A percentile compares a stretch with the other conserved stretches of the same genome.
These are phyloP conservation scores for Chenopodium suecicum DNA, from an alignment of 148 eudicot genomes.

Conservation along the genomic window DNA sequence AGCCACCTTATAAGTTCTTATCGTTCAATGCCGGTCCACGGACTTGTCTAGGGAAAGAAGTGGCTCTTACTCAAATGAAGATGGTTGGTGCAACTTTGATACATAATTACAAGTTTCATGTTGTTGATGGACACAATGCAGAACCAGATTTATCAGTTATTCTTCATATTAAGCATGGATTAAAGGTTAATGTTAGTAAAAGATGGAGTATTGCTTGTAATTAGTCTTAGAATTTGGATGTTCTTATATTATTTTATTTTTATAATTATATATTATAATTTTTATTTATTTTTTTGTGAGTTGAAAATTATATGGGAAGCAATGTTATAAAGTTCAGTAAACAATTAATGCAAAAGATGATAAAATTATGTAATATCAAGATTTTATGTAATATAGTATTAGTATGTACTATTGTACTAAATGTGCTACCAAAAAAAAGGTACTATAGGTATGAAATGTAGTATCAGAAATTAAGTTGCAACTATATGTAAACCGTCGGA, in stretches of 20 bases:
- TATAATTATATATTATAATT: too few species aligned
- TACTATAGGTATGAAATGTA: too few species aligned
- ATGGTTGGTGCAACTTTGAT: constrained; percentile 45
- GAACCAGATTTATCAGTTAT: constrained; percentile 56
- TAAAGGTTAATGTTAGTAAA: constrained; percentile 48
- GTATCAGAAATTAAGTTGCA: neutral
- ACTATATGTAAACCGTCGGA: too few species aligned
- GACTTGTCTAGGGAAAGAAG: constrained; percentile 45
- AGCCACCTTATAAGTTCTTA: constrained; percentile 43
- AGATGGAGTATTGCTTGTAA: constrained; percentile 26
- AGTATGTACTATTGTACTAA: too few species aligned
- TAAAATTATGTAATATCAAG: too few species aligned
- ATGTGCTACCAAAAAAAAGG: too few species aligned
- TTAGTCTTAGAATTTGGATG: neutral
- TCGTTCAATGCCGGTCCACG: constrained; percentile 46
- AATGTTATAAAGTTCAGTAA: neutral
- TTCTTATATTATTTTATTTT: too few species aligned
- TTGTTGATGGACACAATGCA: constrained; percentile 33
- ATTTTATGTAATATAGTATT: neutral
- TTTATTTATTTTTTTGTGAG: too few species aligned
- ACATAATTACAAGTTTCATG: constrained; percentile 42
- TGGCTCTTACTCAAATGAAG: constrained; percentile 52
- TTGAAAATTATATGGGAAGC: neutral
- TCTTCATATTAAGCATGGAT: constrained; percentile 57
- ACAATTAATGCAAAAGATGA: neutral